Base-by-base conservation (phyloP, 1,284 basidiomycete species). In the Ceratobasidium sp. region DNA sequence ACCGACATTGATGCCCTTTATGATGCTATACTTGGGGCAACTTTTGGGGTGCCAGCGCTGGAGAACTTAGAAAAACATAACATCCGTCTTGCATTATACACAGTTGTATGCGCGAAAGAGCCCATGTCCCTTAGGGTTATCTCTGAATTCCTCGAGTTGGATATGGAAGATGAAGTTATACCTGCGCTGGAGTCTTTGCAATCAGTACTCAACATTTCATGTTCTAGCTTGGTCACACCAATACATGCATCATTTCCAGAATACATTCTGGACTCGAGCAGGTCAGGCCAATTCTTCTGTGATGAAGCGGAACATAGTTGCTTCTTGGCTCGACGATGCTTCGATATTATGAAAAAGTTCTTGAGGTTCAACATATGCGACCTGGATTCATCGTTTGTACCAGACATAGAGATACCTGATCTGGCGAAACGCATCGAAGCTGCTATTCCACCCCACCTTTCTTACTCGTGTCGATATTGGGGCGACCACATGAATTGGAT, bases 381-480 rank as follows among this genome's bases (percentile, higher is more conserved):
- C 8, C 48, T 67, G 12, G 46, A 50, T 1, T 45, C 52, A 16
- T 58, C 65, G 3, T 58, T 5, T 30, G 2, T 45, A 16, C 41
- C 32, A 0, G 65, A 69, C 21, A 0, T 14, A 1, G 39, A 58
- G 3, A 30, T 69, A 0, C 14, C 12, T 6, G 52, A 58, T 36
- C 18, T 69, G 1, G 16, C 21, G 6, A 28, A 58, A 41, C 34
- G 53, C 2, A 28, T 48, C 14, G 10, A 55, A 1, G 39, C 9
- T 1, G 5, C 30, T 1, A 58, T 69, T 3, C 46, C 65, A 14
- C 39, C 34, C 1, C 28, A 9, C 3, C 26, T 58, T 10, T 30
- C 39, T 3, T 58, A 69, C 36, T 50, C 65, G 18, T 55, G 65
- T 21, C 65, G 36, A 1, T 34, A 58, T 28, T 69, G 65, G 65